A percentile compares a stretch with the other conserved stretches of the same genome.
Evolutionary conservation across 306 rosid species (phyloP).

Genomic region (Rosa persica): DNA sequence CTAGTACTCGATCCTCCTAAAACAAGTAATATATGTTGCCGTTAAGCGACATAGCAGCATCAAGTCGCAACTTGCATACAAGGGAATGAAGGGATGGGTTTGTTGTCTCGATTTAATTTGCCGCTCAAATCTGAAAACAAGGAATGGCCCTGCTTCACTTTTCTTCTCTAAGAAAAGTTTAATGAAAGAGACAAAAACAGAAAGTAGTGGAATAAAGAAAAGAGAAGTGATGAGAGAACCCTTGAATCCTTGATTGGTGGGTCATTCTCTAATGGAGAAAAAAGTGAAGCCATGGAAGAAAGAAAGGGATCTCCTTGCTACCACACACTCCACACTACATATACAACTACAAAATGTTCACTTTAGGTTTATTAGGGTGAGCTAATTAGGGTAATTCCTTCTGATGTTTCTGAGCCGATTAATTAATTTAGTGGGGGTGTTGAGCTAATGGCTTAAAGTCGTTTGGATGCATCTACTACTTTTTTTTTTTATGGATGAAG

Average conservation of each 20-base stretch:
- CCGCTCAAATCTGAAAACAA: slow-evolving; percentile 1
- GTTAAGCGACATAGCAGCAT: background rate
- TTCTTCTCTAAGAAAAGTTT: background rate
- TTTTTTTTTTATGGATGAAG: background rate
- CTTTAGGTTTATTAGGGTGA: slow-evolving; percentile 4
- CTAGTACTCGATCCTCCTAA: background rate
- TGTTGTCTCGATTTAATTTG: slow-evolving; percentile 1
- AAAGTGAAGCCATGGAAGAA: slow-evolving; percentile 14
- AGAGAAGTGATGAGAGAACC: background rate
- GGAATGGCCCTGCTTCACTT: background rate
- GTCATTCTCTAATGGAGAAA: slow-evolving; percentile 22
- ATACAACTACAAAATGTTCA: background rate
- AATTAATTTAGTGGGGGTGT: background rate
- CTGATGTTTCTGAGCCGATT: background rate
- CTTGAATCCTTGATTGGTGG: slow-evolving; percentile 15
- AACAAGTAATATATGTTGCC: background rate
- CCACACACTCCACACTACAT: no score
- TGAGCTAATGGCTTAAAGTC: background rate
- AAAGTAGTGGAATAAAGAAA: slow-evolving; percentile 15
- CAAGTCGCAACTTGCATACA: slow-evolving; percentile 13
- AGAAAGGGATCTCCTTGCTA: slow-evolving; percentile 11
- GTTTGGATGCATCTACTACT: background rate
- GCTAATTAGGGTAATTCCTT: background rate
- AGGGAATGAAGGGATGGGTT: background rate
- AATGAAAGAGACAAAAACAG: slow-evolving; percentile 20